Base-by-base conservation (phyloP, 371 early-diverging fungal genomes). In the Mucor plumbeus region DNA sequence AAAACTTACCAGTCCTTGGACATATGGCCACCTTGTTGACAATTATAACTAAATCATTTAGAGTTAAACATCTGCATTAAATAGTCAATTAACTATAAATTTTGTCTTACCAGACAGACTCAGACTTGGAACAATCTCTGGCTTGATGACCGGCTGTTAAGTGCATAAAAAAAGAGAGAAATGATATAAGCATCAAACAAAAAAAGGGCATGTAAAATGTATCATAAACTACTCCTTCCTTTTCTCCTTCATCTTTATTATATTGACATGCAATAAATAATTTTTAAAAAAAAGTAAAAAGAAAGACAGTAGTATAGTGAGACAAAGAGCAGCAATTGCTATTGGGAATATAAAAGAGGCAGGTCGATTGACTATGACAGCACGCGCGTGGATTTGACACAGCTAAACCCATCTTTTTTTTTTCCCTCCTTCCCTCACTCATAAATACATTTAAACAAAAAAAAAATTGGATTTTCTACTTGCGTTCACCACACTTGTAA, bases 101-200 rank as follows among this genome's bases (percentile, higher is more conserved):
- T 26, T 19, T 33, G 50, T 14, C 84, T 83, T 80, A 87, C 87
- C 88, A 88, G 68, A 86, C 84, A 61, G 84, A 80, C 54, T 80
- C 83, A 64, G 85, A 59, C 64, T 80, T 77, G 63, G 70, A 59
- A 76, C 89, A 89, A 48, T 87, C 88, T 68, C 78, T 81, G 43
- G 89, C 88, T 78, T 86, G 86, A 67, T 89, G 89, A 71, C 87
- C 89, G 69, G 77, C 89, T 89, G 72, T 75, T 64, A 1, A 26
- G 14, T 38, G 38, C 38, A 64, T 53, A 13, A 13, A 31, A 48
- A 60, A 38, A 53, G 43, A 62, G 68, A 50, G 67, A 7, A 64
- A 19, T 44, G 31, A 61, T 31, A 54, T 68, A 55, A 66, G 65
- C 36, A 71, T 36, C 41, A 59, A 71, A 34, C 40, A 35, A 56